Evolutionary conservation across 148 eudicot species (phyloP).

Genomic region (Mesembryanthemum crystallinum): DNA sequence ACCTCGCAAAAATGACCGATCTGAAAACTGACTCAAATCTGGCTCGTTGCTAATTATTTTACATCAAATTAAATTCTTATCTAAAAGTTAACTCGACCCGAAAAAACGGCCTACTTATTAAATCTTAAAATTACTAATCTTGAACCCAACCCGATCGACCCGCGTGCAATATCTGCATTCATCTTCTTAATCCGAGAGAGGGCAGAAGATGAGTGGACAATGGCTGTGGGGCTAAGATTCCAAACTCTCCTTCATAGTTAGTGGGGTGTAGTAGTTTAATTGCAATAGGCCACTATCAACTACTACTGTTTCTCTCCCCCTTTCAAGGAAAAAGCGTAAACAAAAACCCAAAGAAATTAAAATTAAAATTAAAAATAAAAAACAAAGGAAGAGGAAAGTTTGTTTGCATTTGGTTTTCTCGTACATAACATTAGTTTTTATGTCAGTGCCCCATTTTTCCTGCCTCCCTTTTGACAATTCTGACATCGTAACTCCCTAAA

Average conservation of each 20-base stretch:
- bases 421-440: not conserved
- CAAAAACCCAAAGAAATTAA: not conserved
- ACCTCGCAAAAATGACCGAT: too few species aligned
- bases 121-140: too few species aligned
- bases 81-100: too few species aligned
- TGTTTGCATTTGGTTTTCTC: constrained; percentile 8
- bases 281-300: not conserved
- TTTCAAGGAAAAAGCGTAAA: not conserved
- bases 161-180: too few species aligned
- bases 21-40: too few species aligned
- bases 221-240: constrained; percentile 11
- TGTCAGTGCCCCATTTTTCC: not conserved
- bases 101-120: too few species aligned
- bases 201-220: not conserved
- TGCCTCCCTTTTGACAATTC: constrained; percentile 17
- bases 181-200: not conserved
- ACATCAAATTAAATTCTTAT: too few species aligned
- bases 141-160: too few species aligned
- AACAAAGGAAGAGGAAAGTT: not conserved
- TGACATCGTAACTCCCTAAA: not conserved
- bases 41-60: too few species aligned
- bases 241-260: constrained; percentile 9
- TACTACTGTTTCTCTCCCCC: not conserved
- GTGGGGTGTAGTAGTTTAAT: not conserved
- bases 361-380: not conserved